Evolutionary conservation across 129 eudicot species (phyloP).

Genomic region (Helianthus tuberosus): DNA sequence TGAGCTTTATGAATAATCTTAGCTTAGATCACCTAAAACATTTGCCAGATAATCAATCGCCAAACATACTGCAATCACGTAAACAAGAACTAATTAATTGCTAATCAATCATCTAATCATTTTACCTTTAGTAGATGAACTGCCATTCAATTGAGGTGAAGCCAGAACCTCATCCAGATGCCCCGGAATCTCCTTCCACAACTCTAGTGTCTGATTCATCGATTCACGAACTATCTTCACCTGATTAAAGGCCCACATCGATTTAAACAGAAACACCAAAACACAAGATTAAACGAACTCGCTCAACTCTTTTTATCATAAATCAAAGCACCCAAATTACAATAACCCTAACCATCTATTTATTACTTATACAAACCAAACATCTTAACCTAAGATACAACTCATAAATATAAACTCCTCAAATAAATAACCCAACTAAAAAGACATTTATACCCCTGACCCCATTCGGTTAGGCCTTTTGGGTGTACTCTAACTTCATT

Average conservation of each 20-base stretch:
- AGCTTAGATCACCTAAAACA: constrained; percentile 25
- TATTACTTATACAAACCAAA: too few relatives aligned
- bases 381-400: too few relatives aligned
- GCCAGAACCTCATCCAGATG: constrained; percentile 36
- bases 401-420: too few relatives aligned
- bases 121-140: constrained; percentile 59
- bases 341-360: too few relatives aligned
- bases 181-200: constrained; percentile 67
- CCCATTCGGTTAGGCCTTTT: too few relatives aligned
- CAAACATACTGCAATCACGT: constrained; percentile 10
- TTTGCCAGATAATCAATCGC: constrained; percentile 27
- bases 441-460: too few relatives aligned
- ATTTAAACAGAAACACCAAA: too few relatives aligned
- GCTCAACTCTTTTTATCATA: too few relatives aligned
- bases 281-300: too few relatives aligned
- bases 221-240: constrained; percentile 84
- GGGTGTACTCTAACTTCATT: too few relatives aligned
- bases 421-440: too few relatives aligned
- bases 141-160: constrained; percentile 37
- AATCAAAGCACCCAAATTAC: too few relatives aligned
- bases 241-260: constrained; percentile 26
- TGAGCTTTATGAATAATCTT: constrained; percentile 22
- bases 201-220: constrained; percentile 71
- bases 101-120: neutral
- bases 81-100: neutral